A percentile compares a stretch with the other conserved stretches of the same genome.
These are phyloP conservation scores for Lagerstroemia speciosa DNA, from an alignment of 345 rosid species.

Conservation along the genomic window DNA sequence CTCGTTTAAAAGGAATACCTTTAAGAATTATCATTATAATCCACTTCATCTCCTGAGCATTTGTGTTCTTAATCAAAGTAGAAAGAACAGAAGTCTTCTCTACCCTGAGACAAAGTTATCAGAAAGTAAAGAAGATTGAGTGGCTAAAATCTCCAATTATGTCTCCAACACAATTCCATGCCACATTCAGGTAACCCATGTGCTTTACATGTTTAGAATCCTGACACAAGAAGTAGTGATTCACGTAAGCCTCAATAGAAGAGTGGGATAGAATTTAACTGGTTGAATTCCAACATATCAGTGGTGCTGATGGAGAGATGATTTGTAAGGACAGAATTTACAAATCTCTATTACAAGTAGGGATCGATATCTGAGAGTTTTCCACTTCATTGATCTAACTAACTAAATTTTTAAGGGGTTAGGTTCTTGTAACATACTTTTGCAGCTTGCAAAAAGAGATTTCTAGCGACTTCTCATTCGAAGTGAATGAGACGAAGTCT, in stretches of 20 bases:
- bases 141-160: background rate
- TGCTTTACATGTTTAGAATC: background rate
- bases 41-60: conserved; percentile 98
- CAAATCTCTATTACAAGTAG: background rate
- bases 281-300: background rate
- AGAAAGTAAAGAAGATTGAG: background rate
- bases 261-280: background rate
- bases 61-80: conserved; percentile 76
- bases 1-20: conserved; percentile 28
- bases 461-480: background rate
- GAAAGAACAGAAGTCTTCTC: conserved; percentile 64
- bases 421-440: background rate
- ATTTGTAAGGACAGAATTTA: background rate
- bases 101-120: conserved; percentile 28
- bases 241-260: background rate
- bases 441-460: background rate
- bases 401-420: background rate
- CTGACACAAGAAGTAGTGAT: background rate
- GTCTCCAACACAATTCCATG: background rate
- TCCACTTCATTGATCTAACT: background rate
- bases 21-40: conserved; percentile 82
- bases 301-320: background rate
- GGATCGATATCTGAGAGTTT: background rate
- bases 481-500: background rate
- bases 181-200: background rate